A percentile compares a stretch with the other conserved stretches of the same genome.
These are phyloP conservation scores for Pythium folliculosum DNA, from an alignment of 352 stramenopile species.

Conservation along the genomic window DNA sequence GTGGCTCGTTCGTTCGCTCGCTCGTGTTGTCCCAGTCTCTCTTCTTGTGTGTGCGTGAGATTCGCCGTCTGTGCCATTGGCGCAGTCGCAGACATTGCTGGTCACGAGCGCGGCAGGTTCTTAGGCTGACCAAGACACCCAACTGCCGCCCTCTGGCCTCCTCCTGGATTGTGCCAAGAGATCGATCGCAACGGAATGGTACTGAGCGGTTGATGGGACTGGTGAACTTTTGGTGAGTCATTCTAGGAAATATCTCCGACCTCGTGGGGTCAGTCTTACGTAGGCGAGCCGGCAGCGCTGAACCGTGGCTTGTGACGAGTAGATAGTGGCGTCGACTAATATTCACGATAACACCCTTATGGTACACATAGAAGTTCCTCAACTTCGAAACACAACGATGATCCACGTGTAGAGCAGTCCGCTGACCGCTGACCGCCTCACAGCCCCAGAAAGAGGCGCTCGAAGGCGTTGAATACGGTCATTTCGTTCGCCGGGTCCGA, in stretches of 20 bases:
- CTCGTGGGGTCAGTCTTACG: too few species aligned
- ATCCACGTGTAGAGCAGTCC: not conserved
- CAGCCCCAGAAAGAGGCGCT: constrained; percentile 44
- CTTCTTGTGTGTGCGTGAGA: not conserved
- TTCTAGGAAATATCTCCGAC: not conserved
- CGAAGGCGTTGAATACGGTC: constrained; percentile 35
- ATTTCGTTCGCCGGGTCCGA: constrained; percentile 49
- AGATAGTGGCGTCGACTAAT: too few species aligned
- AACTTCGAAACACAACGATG: not conserved
- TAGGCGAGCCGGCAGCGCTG: too few species aligned
- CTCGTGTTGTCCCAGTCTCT: not conserved
- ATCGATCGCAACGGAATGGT: too few species aligned
- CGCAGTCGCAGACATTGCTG: not conserved
- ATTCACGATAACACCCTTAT: too few species aligned
- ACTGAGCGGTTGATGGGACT: not conserved
- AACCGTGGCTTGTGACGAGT: too few species aligned
- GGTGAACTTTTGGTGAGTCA: not conserved
- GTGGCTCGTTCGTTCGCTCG: too few species aligned
- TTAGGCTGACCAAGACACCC: not conserved
- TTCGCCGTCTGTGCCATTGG: not conserved
- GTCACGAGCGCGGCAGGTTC: not conserved
- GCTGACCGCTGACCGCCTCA: not conserved
- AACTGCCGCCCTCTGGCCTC: not conserved
- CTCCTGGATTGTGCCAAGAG: not conserved
- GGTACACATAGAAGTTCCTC: not conserved